Conservation (phyloP, 495 filamentous ascomycete genomes). For the Cryomyces antarcticus region DNA sequence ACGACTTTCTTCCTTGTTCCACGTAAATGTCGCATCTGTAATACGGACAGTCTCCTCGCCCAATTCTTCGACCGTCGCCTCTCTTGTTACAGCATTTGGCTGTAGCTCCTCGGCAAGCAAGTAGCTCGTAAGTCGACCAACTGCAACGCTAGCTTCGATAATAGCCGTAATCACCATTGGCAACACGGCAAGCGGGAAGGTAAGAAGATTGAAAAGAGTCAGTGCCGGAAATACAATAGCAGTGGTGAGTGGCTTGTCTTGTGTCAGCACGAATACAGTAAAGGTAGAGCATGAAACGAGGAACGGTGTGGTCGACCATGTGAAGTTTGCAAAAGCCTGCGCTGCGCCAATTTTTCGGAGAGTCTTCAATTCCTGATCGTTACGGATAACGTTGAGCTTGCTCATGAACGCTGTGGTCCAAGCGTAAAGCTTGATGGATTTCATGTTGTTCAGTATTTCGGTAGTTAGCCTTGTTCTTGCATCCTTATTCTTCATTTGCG, state of each 20-base stretch:
- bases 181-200: constrained; percentile 83
- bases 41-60: constrained; percentile 77
- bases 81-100: constrained; percentile 50
- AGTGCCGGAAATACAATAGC: constrained; percentile 92
- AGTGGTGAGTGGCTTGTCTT: constrained; percentile 62
- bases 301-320: constrained; percentile 99
- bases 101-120: constrained; percentile 83
- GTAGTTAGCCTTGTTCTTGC: constrained; percentile 82
- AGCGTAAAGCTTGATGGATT: constrained; percentile 96
- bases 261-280: constrained; percentile 75
- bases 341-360: constrained; percentile 89
- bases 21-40: constrained; percentile 76
- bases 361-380: constrained; percentile 87
- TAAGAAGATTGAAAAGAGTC: constrained; percentile 79
- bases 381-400: constrained; percentile 84
- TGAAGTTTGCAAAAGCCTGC: constrained; percentile 88
- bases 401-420: constrained; percentile 96
- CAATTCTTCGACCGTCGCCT: constrained; percentile 42
- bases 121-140: constrained; percentile 66
- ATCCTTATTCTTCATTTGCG: constrained; percentile 99
- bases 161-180: constrained; percentile 97
- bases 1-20: constrained; percentile 56
- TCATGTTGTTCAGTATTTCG: constrained; percentile 98
- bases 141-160: constrained; percentile 89
- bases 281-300: constrained; percentile 96